Percentiles rank a stretch among this genome's conserved stretches.
phyloP scores from a whole-genome alignment of 495 filamentous ascomycete species.

The Xylaria intraflava region DNA sequence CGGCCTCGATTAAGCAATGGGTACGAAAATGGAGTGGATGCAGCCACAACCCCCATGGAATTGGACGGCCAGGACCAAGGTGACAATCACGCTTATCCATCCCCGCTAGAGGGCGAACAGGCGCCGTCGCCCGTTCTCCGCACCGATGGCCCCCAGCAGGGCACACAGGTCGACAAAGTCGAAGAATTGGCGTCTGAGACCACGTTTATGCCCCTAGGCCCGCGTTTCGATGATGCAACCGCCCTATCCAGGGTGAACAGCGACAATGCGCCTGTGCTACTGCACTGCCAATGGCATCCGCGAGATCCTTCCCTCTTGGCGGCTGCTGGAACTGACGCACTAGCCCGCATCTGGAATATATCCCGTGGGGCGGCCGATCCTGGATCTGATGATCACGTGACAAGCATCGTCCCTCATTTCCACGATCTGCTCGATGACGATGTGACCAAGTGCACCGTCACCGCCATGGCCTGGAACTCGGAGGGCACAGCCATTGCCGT shows the following conservation, averaged over 20 bases:
- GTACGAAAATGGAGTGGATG: slow-evolving; percentile 56
- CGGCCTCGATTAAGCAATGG: slow-evolving; percentile 52
- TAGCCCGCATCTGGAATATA: slow-evolving; percentile 74
- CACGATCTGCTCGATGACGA: slow-evolving; percentile 40
- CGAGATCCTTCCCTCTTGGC: slow-evolving; percentile 66
- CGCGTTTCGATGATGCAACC: slow-evolving; percentile 40
- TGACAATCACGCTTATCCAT: slow-evolving; percentile 50
- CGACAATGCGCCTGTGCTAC: slow-evolving; percentile 50
- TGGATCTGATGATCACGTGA: slow-evolving; percentile 41
- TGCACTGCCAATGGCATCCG: slow-evolving; percentile 72
- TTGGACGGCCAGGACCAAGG: slow-evolving; percentile 40
- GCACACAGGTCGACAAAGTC: slow-evolving; percentile 65
- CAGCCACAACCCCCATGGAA: slow-evolving; percentile 54
- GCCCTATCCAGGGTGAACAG: slow-evolving; percentile 29
- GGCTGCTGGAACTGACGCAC: slow-evolving; percentile 65
- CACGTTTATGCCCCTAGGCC: slow-evolving; percentile 53
- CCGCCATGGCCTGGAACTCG: slow-evolving; percentile 66
- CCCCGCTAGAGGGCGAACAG: slow-evolving; percentile 49
- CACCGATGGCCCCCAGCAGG: slow-evolving; percentile 61
- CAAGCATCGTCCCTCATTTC: slow-evolving; percentile 30
- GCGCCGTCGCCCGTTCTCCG: slow-evolving; percentile 48
- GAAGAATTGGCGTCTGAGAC: slow-evolving; percentile 58
- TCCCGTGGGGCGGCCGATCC: slow-evolving; percentile 45
- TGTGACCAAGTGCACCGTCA: slow-evolving; percentile 42
- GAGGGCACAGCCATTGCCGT: slow-evolving; percentile 61